A percentile compares a stretch with the other conserved stretches of the same genome.
Conservation (phyloP, 2,329 filamentous ascomycete genomes). For the Metarhizium rileyi region DNA sequence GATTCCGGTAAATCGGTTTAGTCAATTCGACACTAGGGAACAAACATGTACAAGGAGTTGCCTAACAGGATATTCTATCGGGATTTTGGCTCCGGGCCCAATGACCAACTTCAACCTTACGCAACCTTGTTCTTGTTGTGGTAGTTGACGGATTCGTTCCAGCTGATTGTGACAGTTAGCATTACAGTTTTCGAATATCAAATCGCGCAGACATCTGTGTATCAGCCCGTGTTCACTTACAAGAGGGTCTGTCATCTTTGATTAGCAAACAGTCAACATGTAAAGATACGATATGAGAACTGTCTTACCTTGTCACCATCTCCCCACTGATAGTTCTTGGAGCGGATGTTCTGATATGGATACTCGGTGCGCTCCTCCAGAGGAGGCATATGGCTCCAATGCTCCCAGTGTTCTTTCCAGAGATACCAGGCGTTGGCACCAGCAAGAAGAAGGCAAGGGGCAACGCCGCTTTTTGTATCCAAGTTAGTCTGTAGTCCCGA, state of each 20-base stretch:
- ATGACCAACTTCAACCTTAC: slow-evolving; percentile 23
- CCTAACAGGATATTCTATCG: slow-evolving; percentile 19
- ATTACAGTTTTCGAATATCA: neutral
- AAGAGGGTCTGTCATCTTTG: slow-evolving; percentile 41
- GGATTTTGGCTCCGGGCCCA: slow-evolving; percentile 9
- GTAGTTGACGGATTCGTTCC: slow-evolving; percentile 93
- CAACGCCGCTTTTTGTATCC: slow-evolving; percentile 55
- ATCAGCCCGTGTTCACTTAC: slow-evolving; percentile 18
- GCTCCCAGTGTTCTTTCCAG: slow-evolving; percentile 96
- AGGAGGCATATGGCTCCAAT: slow-evolving; percentile 76
- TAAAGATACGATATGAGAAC: neutral
- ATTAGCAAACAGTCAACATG: neutral
- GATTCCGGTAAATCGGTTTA: neutral
- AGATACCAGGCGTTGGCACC: slow-evolving; percentile 78
- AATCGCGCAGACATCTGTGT: neutral
- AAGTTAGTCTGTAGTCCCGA: slow-evolving; percentile 1
- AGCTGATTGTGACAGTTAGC: slow-evolving; percentile 41
- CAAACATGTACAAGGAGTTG: slow-evolving; percentile 23
- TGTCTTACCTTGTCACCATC: slow-evolving; percentile 79
- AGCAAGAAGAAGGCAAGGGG: slow-evolving; percentile 63
- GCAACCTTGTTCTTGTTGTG: slow-evolving; percentile 78
- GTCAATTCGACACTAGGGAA: slow-evolving; percentile 24
- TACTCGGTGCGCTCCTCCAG: slow-evolving; percentile 90
- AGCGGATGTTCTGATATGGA: slow-evolving; percentile 94
- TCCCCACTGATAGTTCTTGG: slow-evolving; percentile 92